Percentiles rank a stretch among this genome's conserved stretches.
phyloP scores from a whole-genome alignment of 306 rosid species.

The Cercis canadensis region DNA sequence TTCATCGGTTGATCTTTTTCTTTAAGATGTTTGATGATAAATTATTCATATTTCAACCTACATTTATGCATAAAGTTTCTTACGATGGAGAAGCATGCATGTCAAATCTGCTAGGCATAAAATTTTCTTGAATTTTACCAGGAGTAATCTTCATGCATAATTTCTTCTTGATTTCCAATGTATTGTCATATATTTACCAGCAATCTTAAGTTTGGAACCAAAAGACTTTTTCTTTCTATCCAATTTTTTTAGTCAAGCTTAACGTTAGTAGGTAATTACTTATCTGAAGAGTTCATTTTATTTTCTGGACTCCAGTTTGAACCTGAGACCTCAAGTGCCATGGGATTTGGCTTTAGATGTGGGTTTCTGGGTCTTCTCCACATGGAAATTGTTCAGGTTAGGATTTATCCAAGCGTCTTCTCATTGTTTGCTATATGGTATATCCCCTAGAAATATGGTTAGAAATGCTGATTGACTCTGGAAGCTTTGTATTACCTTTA shows the following conservation, averaged over 20 bases:
- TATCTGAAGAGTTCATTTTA: constrained; percentile 25
- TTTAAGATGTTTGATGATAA: constrained; percentile 27
- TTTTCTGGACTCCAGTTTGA: constrained; percentile 69
- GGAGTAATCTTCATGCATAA: constrained; percentile 29
- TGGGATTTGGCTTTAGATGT: constrained; percentile 99
- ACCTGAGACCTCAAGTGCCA: constrained; percentile 94
- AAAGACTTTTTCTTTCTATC: constrained; percentile 1
- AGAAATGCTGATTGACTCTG: constrained; percentile 21
- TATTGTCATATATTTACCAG: constrained; percentile 18
- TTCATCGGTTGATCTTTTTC: constrained; percentile 13
- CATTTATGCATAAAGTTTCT: constrained; percentile 29
- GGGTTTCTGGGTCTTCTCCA: constrained; percentile 95
- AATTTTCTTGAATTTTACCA: constrained; percentile 25
- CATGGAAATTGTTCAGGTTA: constrained; percentile 97
- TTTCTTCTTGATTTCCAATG: constrained; percentile 19
- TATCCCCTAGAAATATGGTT: constrained; percentile 26
- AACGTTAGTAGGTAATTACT: constrained; percentile 31
- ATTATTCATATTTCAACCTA: constrained; percentile 11
- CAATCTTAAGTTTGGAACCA: constrained; percentile 14
- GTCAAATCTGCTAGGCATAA: constrained; percentile 25
- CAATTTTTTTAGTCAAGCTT: constrained; percentile 21
- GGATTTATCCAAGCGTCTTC: constrained; percentile 27
- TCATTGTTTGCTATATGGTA: constrained; percentile 31
- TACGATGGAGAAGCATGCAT: constrained; percentile 28
- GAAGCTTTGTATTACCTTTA: constrained; percentile 35